phyloP scores from a whole-genome alignment of 2,329 filamentous ascomycete genomes.

The Neonectria ditissima region DNA sequence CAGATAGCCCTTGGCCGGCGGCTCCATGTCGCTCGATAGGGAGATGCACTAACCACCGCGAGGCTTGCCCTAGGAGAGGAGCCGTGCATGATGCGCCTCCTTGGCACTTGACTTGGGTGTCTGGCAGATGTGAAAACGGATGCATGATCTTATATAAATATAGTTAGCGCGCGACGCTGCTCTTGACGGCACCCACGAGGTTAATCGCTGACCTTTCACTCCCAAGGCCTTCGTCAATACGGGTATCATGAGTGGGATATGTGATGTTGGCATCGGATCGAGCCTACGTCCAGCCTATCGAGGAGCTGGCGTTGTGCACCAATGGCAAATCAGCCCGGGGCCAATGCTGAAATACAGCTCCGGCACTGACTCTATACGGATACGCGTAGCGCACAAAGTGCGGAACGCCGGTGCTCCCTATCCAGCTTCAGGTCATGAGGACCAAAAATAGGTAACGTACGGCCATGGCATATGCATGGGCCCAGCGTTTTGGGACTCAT shows the following conservation, averaged over 20 bases:
- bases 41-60: slow-evolving; percentile 12
- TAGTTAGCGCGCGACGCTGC: slow-evolving; percentile 16
- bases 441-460: not conserved
- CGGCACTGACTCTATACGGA: not conserved
- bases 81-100: not conserved
- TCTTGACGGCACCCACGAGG: not conserved
- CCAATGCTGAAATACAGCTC: not conserved
- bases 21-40: slow-evolving; percentile 19
- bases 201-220: not conserved
- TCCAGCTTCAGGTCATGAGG: not conserved
- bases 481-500: not conserved
- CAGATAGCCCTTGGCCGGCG: slow-evolving; percentile 1
- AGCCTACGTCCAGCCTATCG: not conserved
- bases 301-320: not conserved
- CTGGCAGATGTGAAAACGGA: slow-evolving; percentile 7
- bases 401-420: not conserved
- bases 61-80: slow-evolving; percentile 1
- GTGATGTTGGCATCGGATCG: not conserved
- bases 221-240: not conserved
- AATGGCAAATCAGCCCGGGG: not conserved
- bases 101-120: not conserved
- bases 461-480: not conserved
- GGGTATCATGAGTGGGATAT: not conserved
- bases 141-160: not conserved
- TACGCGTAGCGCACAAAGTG: not conserved